Evolutionary conservation across 2,329 filamentous ascomycete species (phyloP), one percentile per base, ranked within the genome.

Genomic region (Tympanopsis confertula): DNA sequence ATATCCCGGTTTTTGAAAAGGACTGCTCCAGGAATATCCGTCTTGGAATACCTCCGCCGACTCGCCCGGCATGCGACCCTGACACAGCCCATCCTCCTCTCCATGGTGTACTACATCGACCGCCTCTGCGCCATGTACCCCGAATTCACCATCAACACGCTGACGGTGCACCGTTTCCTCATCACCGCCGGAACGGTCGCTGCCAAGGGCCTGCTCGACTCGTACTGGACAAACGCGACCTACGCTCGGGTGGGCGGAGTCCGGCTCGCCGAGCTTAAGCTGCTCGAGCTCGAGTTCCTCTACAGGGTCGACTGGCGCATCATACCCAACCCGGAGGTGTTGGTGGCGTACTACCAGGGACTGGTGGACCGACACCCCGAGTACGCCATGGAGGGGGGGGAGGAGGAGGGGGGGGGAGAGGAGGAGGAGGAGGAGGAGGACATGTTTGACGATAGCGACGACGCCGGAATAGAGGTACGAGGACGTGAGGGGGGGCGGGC

Each of bases 41-140:
- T 98, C 20, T 71, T 82, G 43, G 91, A 98, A 56, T 98, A 98
- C 55, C 72, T 98, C 24, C 84, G 91, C 51, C 81, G 91, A 44
- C 69, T 98, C 41, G 91, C 93, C 18, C 86, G 87, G 41, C 91
- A 98, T 56, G 91, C 91, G 19, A 95, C 89, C 0, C 70, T 98
- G 3, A 87, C 86, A 5, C 88, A 91, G 12, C 89, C 91, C 1
- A 82, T 98, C 37, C 70, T 98, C n/a, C 74, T 98, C 24, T 91
- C 88, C 48, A 96, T 98, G 86, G 91, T 98, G 40, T 98, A 93
- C 55, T 98, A 96, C 53, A 96, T 98, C 51, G 91, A 98, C 61
- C 81, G 87, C 20, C 71, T 98, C 17, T 98, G 89, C 59, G 81
- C 85, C 10, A 68, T 94, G 41, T 98, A 95, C 55, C 83, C 86